Evolutionary conservation across 371 early-diverging fungal species (phyloP).

Genomic region (Apophysomyces variabilis): DNA sequence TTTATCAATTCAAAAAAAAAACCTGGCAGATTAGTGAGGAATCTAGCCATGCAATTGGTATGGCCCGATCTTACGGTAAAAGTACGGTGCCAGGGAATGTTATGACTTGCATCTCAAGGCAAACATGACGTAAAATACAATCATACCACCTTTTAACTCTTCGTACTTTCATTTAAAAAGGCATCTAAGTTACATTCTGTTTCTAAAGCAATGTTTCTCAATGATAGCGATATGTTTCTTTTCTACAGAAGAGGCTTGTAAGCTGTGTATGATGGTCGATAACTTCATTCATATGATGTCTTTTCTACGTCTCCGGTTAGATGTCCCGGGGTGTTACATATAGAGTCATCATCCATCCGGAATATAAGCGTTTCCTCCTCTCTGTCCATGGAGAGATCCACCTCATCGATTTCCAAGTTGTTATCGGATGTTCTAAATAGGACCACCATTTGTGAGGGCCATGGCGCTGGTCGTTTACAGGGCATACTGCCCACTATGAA

Average conservation of each 20-base stretch:
- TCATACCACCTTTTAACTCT: too few species aligned
- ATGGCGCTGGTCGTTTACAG: slow-evolving; percentile 7
- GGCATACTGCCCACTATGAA: slow-evolving; percentile 16
- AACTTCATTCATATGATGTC: too few species aligned
- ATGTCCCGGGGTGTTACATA: slow-evolving; percentile 57
- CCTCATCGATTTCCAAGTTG: neutral
- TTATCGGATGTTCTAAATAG: neutral
- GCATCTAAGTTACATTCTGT: neutral
- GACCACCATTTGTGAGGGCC: slow-evolving; percentile 10
- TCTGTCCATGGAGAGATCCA: neutral
- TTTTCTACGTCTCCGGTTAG: too few species aligned
- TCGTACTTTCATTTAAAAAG: neutral
- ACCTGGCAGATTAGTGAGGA: too few species aligned
- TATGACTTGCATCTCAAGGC: too few species aligned
- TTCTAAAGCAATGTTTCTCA: neutral
- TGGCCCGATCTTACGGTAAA: too few species aligned
- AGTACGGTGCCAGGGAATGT: too few species aligned
- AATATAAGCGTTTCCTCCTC: neutral
- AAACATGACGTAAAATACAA: slow-evolving; percentile 11
- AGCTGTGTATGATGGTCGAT: too few species aligned
- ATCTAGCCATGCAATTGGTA: too few species aligned
- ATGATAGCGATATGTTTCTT: too few species aligned
- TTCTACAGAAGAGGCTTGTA: too few species aligned
- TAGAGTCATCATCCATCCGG: slow-evolving; percentile 1
- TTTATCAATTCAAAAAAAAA: too few species aligned